Evolutionary conservation across 176 grass and related monocot species (phyloP), one percentile per base, ranked within the genome.

Genomic region (Carex kokanica): DNA sequence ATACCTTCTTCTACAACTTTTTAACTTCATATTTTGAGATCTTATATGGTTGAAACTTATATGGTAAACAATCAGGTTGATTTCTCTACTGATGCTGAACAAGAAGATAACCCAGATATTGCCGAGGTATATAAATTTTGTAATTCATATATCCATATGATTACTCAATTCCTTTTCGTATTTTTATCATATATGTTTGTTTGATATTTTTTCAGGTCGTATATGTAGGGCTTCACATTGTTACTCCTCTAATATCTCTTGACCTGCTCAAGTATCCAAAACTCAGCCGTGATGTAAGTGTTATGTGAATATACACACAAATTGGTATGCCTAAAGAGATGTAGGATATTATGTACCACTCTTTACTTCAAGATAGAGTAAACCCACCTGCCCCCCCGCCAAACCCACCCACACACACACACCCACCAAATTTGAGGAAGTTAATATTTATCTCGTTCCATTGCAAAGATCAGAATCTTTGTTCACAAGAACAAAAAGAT

Each of bases 211-310:
- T 95, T 77, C 90, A 98, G 95, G 92, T 98, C 40, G 92, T 98
- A 83, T 98, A 95, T 86, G 86, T 93, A 81, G 95, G 95, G 82
- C 89, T 98, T 62, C 92, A 98, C 78, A 95, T 95, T 83, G 84
- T 98, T 79, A 98, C 92, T 59, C 95, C 95, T 71, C 89, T 98
- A 82, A 98, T 98, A 91, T 95, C 95, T 84, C 83, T 98, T 85
- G 95, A 98, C 74, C 92, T 98, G 91, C 88, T 98, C 52, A 98
- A 98, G 55, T 98, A 98, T 83, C 95, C 95, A 79, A 98, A 98
- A 90, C 91, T 98, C 67, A 90, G 95, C 43, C 93, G 87, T 84
- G 95, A 98, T 65, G 95, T 95, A 90, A 93, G 91, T 91, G 79
- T 47, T 58, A 74, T 80, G 21, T 51, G 23, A 54, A 81, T 31